Percentiles rank a stretch among this genome's conserved stretches.
These are phyloP conservation scores for Chaetomium tenue DNA, from an alignment of 495 filamentous ascomycete genomes.

Conservation along the genomic window DNA sequence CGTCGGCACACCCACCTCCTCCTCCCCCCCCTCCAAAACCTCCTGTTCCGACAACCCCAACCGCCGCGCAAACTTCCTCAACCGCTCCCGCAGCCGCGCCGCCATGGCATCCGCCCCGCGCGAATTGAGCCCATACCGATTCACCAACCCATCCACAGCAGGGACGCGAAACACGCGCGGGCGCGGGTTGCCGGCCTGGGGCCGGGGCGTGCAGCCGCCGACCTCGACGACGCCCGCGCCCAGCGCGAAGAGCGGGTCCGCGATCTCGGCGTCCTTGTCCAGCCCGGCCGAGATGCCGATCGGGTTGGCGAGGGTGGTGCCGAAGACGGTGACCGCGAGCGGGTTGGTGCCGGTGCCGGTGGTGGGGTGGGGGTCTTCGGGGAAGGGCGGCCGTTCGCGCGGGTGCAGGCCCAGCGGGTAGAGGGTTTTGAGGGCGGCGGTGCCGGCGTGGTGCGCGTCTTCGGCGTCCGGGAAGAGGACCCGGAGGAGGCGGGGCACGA, in stretches of 20 bases:
- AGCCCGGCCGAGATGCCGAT: conserved; percentile 90
- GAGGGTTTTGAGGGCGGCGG: conserved; percentile 63
- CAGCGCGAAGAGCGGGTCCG: conserved; percentile 74
- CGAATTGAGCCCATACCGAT: conserved; percentile 93
- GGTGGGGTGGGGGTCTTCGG: conserved; percentile 17
- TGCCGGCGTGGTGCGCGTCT: conserved; percentile 80
- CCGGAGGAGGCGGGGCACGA: conserved; percentile 72
- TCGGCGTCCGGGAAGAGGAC: conserved; percentile 77
- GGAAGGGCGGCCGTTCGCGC: conserved; percentile 59
- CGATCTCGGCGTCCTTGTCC: conserved; percentile 89
- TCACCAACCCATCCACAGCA: conserved; percentile 80
- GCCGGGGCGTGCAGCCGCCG: conserved; percentile 80
- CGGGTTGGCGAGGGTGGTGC: conserved; percentile 73
- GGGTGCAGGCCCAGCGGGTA: conserved; percentile 67
- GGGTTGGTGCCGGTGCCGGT: conserved; percentile 26
- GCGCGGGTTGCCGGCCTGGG: conserved; percentile 81
- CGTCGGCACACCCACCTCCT: conserved; percentile 58
- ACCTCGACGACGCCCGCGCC: conserved; percentile 85
- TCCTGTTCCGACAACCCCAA: conserved; percentile 67
- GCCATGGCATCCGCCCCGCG: conserved; percentile 86
- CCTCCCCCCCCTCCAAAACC: conserved; percentile 71
- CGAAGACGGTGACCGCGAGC: conserved; percentile 65
- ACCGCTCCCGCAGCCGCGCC: conserved; percentile 69
- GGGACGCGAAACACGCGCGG: conserved; percentile 86
- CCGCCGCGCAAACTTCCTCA: conserved; percentile 69